phyloP scores from a whole-genome alignment of 495 filamentous ascomycete genomes.

The Cudoniella acicularis region DNA sequence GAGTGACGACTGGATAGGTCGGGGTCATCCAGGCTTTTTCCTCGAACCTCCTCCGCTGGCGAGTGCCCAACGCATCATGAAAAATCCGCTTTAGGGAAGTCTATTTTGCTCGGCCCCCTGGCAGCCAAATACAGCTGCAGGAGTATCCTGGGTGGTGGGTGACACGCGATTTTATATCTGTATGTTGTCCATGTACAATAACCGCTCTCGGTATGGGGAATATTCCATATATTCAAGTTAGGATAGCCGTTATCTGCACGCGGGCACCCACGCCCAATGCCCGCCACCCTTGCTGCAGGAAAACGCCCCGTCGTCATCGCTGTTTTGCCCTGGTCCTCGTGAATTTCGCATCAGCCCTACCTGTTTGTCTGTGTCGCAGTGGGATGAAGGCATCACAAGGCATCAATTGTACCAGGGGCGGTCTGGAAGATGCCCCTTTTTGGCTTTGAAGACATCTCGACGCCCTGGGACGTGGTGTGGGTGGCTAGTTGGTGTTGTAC shows the following conservation, averaged over 20 bases:
- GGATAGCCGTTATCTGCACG: background rate
- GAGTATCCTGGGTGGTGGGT: background rate
- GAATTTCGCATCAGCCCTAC: background rate
- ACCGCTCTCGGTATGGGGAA: too few relatives aligned
- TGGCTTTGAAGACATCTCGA: too few relatives aligned
- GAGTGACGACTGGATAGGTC: too few relatives aligned
- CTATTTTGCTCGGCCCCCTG: background rate
- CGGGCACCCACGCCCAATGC: too few relatives aligned
- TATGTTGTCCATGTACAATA: background rate
- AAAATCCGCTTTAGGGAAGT: background rate
- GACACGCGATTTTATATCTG: background rate
- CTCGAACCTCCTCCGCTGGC: background rate
- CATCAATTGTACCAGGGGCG: background rate
- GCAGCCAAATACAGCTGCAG: background rate
- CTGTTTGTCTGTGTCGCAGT: background rate
- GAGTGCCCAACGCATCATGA: background rate
- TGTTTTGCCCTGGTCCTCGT: background rate
- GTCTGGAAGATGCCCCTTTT: background rate
- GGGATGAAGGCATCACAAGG: background rate
- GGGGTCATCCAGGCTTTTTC: background rate
- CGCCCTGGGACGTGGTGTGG: too few relatives aligned
- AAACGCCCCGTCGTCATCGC: constrained; percentile 1
- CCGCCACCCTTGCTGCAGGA: background rate
- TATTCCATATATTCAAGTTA: too few relatives aligned
- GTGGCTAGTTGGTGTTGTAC: too few relatives aligned